Conservation (phyloP, 78 protist genomes). For the Chrysochromulina tobinii region DNA sequence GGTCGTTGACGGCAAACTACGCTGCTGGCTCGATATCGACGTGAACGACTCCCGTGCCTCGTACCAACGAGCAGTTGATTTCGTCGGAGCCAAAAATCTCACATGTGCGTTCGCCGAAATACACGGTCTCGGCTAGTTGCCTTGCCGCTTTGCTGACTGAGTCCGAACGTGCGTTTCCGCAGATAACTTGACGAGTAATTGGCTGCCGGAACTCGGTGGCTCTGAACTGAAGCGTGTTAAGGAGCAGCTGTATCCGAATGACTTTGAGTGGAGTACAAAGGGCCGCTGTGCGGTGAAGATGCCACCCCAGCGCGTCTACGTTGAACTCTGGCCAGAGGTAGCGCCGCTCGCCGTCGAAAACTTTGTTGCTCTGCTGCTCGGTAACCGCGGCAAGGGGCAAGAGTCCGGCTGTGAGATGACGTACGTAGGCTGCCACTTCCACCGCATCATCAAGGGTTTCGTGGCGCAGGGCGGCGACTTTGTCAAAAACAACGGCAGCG, state of each 20-base stretch:
- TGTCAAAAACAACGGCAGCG: not conserved
- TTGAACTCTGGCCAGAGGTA: slow-evolving; percentile 10
- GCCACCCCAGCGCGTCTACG: not conserved
- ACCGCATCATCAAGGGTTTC: slow-evolving; percentile 8
- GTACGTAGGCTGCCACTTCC: not conserved
- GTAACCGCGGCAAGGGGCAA: not conserved
- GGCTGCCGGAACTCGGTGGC: not conserved
- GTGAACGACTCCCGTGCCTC: slow-evolving; percentile 2
- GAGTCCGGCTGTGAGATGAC: not conserved
- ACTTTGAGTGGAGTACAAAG: not conserved
- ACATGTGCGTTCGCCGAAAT: not conserved
- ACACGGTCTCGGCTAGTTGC: not conserved
- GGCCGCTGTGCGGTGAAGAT: not conserved
- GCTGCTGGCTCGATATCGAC: slow-evolving; percentile 2
- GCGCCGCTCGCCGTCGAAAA: slow-evolving; percentile 16
- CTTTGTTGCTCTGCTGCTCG: not conserved
- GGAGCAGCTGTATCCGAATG: not conserved
- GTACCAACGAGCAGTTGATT: not conserved
- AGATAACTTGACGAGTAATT: not conserved
- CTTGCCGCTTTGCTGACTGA: not conserved
- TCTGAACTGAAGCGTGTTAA: not conserved
- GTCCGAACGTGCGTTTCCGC: not conserved
- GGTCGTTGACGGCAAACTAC: not conserved
- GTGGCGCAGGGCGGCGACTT: slow-evolving; percentile 23
- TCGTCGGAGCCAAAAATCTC: not conserved